Conservation (phyloP, 768 basidiomycete species). For the Pleurotus pulmonarius region DNA sequence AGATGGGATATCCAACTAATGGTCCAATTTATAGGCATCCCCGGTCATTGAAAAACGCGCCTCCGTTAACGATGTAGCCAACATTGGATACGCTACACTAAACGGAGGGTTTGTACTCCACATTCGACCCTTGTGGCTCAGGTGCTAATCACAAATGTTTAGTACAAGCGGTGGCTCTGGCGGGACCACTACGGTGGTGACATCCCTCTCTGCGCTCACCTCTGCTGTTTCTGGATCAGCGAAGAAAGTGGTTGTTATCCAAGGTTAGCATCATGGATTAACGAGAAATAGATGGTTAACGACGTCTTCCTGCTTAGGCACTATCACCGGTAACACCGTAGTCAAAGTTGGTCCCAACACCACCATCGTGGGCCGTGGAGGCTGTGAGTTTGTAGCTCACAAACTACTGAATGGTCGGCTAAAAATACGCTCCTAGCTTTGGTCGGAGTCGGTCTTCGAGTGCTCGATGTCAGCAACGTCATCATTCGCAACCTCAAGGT, state of each 20-base stretch:
- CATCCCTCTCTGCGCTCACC: conserved; percentile 35
- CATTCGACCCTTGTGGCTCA: neutral
- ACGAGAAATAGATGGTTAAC: neutral
- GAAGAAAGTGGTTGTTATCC: conserved; percentile 41
- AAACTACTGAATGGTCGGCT: no score
- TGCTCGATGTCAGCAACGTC: conserved; percentile 37
- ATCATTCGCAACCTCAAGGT: conserved; percentile 49
- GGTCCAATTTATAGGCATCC: conserved; percentile 7
- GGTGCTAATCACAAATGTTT: neutral
- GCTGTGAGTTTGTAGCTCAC: conserved; percentile 22
- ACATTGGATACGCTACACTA: conserved; percentile 34
- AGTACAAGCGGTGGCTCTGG: conserved; percentile 45
- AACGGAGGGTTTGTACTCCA: conserved; percentile 10
- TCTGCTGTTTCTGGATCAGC: conserved; percentile 33
- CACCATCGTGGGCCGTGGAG: conserved; percentile 32
- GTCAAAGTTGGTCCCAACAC: conserved; percentile 42
- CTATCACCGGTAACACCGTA: conserved; percentile 37
- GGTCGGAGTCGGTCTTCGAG: conserved; percentile 41
- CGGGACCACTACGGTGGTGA: conserved; percentile 38
- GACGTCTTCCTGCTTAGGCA: conserved; percentile 21
- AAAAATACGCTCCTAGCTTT: conserved; percentile 26
- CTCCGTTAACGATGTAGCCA: conserved; percentile 31
- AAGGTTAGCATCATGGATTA: conserved; percentile 22
- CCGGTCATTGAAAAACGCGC: conserved; percentile 29
- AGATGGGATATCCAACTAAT: neutral